Evolutionary conservation across 164 flowering plant species (phyloP).

Genomic region (Litsea cubeba): DNA sequence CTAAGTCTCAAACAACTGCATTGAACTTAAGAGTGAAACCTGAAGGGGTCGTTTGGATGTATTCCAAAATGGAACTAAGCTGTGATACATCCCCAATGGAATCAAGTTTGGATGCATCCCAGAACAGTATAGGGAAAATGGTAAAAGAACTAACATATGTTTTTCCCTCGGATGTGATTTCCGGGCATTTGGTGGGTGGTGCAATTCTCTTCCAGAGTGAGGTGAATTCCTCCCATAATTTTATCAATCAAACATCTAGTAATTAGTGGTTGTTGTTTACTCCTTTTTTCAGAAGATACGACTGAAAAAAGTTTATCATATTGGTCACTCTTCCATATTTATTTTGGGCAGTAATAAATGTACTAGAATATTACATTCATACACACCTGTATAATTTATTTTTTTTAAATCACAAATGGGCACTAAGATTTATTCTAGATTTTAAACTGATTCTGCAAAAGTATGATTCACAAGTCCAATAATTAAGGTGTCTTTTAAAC

Average conservation of each 20-base stretch:
- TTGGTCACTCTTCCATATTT: too few relatives aligned
- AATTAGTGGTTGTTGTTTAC: too few relatives aligned
- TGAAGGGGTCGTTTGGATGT: neutral
- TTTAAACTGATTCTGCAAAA: neutral
- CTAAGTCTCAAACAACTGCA: neutral
- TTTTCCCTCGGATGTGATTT: neutral
- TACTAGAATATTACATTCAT: too few relatives aligned
- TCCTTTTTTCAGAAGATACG: too few relatives aligned
- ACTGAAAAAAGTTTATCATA: too few relatives aligned
- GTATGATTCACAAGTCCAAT: neutral
- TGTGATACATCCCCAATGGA: neutral
- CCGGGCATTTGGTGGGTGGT: neutral
- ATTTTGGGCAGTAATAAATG: too few relatives aligned
- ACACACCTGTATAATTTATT: neutral
- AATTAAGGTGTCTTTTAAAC: neutral
- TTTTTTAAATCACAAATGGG: neutral
- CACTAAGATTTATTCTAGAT: neutral
- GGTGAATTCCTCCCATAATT: too few relatives aligned
- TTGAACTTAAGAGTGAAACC: neutral
- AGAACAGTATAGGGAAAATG: neutral
- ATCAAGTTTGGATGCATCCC: neutral
- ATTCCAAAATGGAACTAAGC: neutral
- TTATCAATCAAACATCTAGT: too few relatives aligned
- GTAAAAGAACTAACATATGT: neutral
- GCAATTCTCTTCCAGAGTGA: neutral